Base-by-base conservation (phyloP, 225 moss, liverwort and hornwort species). In the Thuidium tamariscinum region DNA sequence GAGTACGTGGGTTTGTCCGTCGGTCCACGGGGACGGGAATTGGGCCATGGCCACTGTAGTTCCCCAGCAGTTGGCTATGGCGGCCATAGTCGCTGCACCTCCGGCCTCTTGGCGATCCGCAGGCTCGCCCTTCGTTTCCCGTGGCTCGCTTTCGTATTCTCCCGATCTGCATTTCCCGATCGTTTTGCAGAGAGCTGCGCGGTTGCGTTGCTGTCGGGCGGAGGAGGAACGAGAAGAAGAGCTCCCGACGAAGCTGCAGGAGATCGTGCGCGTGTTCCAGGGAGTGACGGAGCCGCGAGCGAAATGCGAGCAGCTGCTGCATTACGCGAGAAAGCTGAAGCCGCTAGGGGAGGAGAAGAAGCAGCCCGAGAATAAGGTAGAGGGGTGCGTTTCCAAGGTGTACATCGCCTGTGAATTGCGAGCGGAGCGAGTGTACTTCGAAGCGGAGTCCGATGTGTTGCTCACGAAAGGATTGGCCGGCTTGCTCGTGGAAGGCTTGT, bases 401-500 rank as follows among this genome's bases (percentile, higher is more conserved):
- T 96, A 96, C 90, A 96, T 98, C 68, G 89, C 83, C 67, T 90
- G 93, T 23, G 88, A 89, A 83, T 84, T 96, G 49, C 85, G 87
- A 59, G 83, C 83, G 56, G 52, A 82, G 88, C 90, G 92, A 4
- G 89, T 96, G 30, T 93, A 84, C 61, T 95, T 96, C 76, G 96
- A 95, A 81, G 96, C 95, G 6, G 94, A 96, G 89, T 98, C 98
- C 19, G 96, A 98, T 75, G 95, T 96, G 79, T 42, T 95, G 86
- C 93, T 96, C 73, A 96, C 98, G 2, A 98, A 96, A 87, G 98
- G 98, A n/a, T 88, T 98, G 90, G 98, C 96, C 16, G 98, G 96
- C 29, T 83, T 98, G 77, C 95, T 98, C 39, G 98, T 96, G 42
- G 98, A 96, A 83, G 98, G 96, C 11, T 80, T 98, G 16, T 98